Evolutionary conservation across 345 rosid species (phyloP), one percentile per base, ranked within the genome.

Genomic region (Eucalyptus pauciflora): DNA sequence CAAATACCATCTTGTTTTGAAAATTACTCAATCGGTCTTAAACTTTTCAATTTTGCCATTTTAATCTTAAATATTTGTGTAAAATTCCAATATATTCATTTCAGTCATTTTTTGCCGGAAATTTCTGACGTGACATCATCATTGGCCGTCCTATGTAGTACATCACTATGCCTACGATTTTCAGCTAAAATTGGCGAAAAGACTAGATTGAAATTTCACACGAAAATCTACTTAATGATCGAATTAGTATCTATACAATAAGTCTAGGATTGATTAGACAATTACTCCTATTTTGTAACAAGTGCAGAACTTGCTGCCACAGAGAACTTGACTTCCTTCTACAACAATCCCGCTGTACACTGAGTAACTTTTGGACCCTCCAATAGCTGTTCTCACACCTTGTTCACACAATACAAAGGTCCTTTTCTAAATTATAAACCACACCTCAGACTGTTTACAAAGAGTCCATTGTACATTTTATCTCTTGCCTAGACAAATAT

Each of bases 151-250:
- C 24, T 54, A 54, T 20, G 10, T 54, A 20, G 58, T 4, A 54
- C 0, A 54, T 25, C 58, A 20, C 25, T 54, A 54, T 20, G 2
- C 5, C 25, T 11, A 54, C 10, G 11, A 54, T 54, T 54, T 52
- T 54, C 25, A 54, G 11, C 10, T 18, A 8, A 54, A 54, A 54
- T 54, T 54, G 2, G 5, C 5, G 5, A 54, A 54, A 54, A 8
- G 25, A 54, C 58, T 54, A 54, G 11, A 54, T 18, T 54, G 58
- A 54, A 54, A 54, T 54, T 54, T 54, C 1, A 20, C 10, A 8
- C 0, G 1, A 54, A 54, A 54, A 10, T 54, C 25, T 54, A 54
- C 5, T 54, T 54, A 0, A 8, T 20, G 10, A 20, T 2, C 4
- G 0, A 54, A 54, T 54, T 54, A 54, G 25, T 22, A 20, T 54